Conservation (phyloP, 2,329 filamentous ascomycete genomes). For the Colletotrichum cuscutae region DNA sequence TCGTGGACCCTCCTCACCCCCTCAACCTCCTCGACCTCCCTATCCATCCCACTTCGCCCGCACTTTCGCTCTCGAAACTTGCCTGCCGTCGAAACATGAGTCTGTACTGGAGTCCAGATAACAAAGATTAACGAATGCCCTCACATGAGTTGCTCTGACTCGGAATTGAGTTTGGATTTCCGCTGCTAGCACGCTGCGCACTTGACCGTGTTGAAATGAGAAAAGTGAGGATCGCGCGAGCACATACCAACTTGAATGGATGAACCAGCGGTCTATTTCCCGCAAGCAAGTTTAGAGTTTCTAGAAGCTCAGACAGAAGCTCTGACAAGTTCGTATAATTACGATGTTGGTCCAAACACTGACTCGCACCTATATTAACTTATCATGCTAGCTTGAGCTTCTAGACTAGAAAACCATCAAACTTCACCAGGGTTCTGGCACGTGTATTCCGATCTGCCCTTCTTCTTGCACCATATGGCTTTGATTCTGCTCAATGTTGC, state of each 20-base stretch:
- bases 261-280: background rate
- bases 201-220: background rate
- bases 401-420: background rate
- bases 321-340: background rate
- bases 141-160: background rate
- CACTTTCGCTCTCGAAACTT: background rate
- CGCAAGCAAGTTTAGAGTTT: background rate
- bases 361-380: constrained; percentile 4
- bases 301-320: background rate
- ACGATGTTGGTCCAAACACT: background rate
- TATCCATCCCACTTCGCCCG: background rate
- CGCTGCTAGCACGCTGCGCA: background rate
- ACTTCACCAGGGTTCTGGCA: background rate
- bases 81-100: background rate
- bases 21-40: background rate
- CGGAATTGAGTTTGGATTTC: background rate
- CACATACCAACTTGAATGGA: background rate
- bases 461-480: background rate
- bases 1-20: background rate
- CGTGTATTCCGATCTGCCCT: background rate
- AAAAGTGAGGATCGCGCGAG: background rate
- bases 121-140: background rate
- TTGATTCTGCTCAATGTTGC: no score
- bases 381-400: background rate
- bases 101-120: background rate